Evolutionary conservation across 1,139 yeast genomes (phyloP).

Genomic region (Yamadazyma sp.): DNA sequence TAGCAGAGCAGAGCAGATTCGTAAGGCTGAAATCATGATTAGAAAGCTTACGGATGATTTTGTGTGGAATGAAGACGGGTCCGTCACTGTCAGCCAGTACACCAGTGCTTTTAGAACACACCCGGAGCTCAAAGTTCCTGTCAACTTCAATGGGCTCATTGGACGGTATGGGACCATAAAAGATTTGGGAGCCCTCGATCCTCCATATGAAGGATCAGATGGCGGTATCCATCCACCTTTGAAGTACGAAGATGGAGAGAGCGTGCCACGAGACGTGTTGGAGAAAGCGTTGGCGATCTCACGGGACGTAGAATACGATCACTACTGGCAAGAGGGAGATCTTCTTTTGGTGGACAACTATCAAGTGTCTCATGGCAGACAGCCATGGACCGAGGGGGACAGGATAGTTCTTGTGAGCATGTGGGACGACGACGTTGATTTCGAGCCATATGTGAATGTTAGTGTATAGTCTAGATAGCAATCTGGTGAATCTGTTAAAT

Average conservation of each 20-base stretch:
- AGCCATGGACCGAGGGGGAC: conserved; percentile 19
- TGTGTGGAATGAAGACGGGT: conserved; percentile 4
- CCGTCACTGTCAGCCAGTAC: conserved; percentile 2
- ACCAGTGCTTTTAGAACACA: conserved; percentile 4
- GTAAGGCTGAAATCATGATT: conserved; percentile 4
- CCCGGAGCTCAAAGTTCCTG: conserved; percentile 3
- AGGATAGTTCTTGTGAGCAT: conserved; percentile 18
- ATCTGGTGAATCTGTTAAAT: too few species aligned
- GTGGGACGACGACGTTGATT: conserved; percentile 15
- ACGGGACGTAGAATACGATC: conserved; percentile 17
- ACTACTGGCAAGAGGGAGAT: conserved; percentile 28
- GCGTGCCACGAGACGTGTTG: conserved; percentile 12
- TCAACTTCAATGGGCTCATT: conserved; percentile 2
- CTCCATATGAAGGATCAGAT: conserved; percentile 2
- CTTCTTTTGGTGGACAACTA: conserved; percentile 27
- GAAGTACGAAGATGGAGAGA: conserved; percentile 6
- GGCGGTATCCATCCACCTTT: conserved; percentile 3
- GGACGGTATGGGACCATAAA: conserved; percentile 5
- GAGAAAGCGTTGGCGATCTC: conserved; percentile 19
- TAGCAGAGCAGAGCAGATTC: conserved; percentile 1
- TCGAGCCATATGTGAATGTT: too few species aligned
- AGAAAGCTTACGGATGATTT: conserved; percentile 4
- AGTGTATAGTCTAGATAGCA: too few species aligned
- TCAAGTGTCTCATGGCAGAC: conserved; percentile 28
- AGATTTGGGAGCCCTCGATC: conserved; percentile 3